A percentile compares a stretch with the other conserved stretches of the same genome.
phyloP scores from a whole-genome alignment of 306 rosid species.

The Acacia confusa region DNA sequence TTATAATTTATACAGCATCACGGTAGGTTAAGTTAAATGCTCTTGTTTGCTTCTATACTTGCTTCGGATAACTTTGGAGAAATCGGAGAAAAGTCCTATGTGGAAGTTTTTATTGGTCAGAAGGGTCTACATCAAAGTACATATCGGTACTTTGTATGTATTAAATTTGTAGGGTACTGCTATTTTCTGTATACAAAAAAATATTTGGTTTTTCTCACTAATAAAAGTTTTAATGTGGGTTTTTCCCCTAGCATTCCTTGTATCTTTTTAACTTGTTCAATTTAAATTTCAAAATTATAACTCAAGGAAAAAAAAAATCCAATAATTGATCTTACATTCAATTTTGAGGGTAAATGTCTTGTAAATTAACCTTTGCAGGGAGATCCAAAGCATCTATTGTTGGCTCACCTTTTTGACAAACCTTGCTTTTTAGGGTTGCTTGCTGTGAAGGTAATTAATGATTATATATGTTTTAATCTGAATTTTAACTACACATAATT shows the following conservation, averaged over 20 bases:
- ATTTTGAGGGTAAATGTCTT: constrained; percentile 8
- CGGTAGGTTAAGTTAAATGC: constrained; percentile 45
- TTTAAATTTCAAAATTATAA: no score
- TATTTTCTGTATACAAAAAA: no score
- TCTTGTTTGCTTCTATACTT: background rate
- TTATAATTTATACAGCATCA: constrained; percentile 48
- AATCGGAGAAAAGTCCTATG: background rate
- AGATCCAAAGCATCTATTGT: constrained; percentile 50
- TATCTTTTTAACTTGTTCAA: no score
- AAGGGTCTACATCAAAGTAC: no score
- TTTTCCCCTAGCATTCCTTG: no score
- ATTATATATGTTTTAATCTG: background rate
- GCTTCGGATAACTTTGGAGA: background rate
- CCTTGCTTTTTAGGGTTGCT: constrained; percentile 70
- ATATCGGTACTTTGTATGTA: no score
- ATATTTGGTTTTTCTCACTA: no score
- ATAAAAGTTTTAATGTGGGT: no score
- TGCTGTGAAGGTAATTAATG: constrained; percentile 53
- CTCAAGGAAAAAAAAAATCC: background rate
- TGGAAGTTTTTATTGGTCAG: no score
- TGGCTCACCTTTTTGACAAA: constrained; percentile 76
- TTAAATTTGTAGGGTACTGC: no score
- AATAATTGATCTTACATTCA: background rate
- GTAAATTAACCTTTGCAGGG: constrained; percentile 37
- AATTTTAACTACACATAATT: background rate